Conservation (phyloP, 2,329 filamentous ascomycete species). For the Calonectria hongkongensis region DNA sequence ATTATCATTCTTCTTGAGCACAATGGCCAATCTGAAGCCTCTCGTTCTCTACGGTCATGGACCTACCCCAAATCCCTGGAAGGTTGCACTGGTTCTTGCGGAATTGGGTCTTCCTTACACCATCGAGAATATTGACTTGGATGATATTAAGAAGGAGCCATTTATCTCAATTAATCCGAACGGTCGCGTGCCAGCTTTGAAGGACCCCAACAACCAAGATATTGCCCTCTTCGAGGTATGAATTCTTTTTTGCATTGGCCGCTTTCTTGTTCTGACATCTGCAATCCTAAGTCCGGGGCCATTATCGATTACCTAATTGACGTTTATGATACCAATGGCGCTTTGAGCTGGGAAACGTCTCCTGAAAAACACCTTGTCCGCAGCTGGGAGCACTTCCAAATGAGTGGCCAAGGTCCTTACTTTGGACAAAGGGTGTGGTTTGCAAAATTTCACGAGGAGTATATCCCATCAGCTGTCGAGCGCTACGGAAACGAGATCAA, state of each 20-base stretch:
- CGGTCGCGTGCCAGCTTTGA: conserved; percentile 46
- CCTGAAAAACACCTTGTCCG: conserved; percentile 43
- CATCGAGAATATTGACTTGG: not conserved
- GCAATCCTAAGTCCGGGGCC: conserved; percentile 43
- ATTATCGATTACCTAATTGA: conserved; percentile 53
- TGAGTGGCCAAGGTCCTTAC: conserved; percentile 57
- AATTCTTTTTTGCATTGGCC: not conserved
- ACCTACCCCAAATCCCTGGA: conserved; percentile 11
- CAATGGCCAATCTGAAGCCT: conserved; percentile 3
- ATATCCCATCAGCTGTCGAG: conserved; percentile 54
- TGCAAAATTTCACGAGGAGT: conserved; percentile 45
- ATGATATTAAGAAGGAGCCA: conserved; percentile 47
- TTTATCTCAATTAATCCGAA: conserved; percentile 51
- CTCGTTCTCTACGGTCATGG: conserved; percentile 3
- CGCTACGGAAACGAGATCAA: conserved; percentile 56
- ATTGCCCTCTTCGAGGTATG: conserved; percentile 50
- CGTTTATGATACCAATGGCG: conserved; percentile 47
- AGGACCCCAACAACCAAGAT: conserved; percentile 47
- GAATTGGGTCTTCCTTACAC: conserved; percentile 9
- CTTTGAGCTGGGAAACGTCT: conserved; percentile 37
- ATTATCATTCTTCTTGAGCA: too few relatives aligned
- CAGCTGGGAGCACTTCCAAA: conserved; percentile 48
- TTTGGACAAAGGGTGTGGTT: conserved; percentile 55
- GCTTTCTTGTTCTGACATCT: not conserved
- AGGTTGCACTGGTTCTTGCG: not conserved